Base-by-base conservation (phyloP, 306 rosid genomes). In the Prinsepia uniflora region DNA sequence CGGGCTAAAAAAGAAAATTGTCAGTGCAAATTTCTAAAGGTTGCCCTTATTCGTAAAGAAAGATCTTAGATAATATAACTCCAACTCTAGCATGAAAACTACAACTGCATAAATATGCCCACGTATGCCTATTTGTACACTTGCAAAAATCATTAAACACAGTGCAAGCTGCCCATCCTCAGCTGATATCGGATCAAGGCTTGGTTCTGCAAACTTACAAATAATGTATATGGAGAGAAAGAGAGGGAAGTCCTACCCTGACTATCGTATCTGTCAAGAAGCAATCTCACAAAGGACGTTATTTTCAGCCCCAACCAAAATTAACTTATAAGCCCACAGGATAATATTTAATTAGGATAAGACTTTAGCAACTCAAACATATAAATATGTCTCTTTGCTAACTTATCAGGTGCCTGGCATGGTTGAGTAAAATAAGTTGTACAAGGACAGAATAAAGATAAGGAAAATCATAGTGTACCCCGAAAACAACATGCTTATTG, bases 401-500 rank as follows among this genome's bases (percentile, higher is more conserved):
- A 68, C 13, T 24, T n/a, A 53, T 53, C 39, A 53, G 63, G n/a
- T 36, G 59, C 8, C 52, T 41, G 0, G 52, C 42, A 14, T n/a
- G 43, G 13, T 54, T 41, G 18, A 19, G 64, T 5, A 54, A 54
- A 54, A 41, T 9, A 70, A 54, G 4, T 8, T 41, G 14, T 24
- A 41, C 10, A 41, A 0, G 5, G 5, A 42, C 3, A 40, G 40
- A 40, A 53, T 9, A 48, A 24, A 22, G 55, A 56, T 2, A 56
- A 81, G 82, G 73, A 44, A 73, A 24, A 48, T 47, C 47, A 50
- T 64, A 78, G 63, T 86, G 58, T 91, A 94, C 99, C 99, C 99
- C 97, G 44, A 94, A 94, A 72, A 91, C 97, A 12, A 94, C 99
- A 69, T 94, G 97, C 87, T 91, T 94, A 83, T 87, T 94, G 85